phyloP scores from a whole-genome alignment of 352 stramenopile genomes.

The Paralagenidium karlingii region DNA sequence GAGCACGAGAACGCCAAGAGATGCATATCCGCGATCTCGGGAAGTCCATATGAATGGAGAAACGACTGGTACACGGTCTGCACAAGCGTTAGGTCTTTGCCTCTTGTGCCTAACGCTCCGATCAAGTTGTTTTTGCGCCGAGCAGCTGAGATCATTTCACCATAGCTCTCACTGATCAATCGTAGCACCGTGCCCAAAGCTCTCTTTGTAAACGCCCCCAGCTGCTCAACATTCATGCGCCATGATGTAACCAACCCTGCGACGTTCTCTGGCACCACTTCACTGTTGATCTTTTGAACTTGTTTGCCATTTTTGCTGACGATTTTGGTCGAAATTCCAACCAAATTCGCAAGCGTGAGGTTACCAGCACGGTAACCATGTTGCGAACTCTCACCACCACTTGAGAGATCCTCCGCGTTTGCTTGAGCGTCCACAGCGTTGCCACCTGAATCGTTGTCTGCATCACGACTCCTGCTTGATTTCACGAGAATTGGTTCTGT shows the following conservation, averaged over 20 bases:
- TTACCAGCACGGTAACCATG: too few species aligned
- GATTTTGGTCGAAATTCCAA: too few species aligned
- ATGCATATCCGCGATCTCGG: constrained; percentile 69
- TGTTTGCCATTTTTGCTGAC: background rate
- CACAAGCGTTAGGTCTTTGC: constrained; percentile 25
- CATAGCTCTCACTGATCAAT: constrained; percentile 60
- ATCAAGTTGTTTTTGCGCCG: constrained; percentile 22
- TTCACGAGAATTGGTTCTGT: too few species aligned
- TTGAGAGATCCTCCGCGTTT: too few species aligned
- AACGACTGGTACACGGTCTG: constrained; percentile 77
- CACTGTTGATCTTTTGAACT: constrained; percentile 57
- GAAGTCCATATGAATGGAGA: constrained; percentile 65
- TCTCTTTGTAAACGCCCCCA: constrained; percentile 69
- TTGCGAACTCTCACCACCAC: too few species aligned
- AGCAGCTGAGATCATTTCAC: constrained; percentile 48
- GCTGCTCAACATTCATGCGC: constrained; percentile 73
- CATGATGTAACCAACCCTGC: constrained; percentile 63
- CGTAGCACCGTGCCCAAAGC: constrained; percentile 44
- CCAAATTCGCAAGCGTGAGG: too few species aligned
- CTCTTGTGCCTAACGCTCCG: background rate
- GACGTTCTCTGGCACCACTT: constrained; percentile 42
- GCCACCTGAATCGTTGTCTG: too few species aligned
- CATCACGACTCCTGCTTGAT: too few species aligned
- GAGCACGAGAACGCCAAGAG: constrained; percentile 60
- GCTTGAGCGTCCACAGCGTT: too few species aligned